Evolutionary conservation across 768 basidiomycete species (phyloP).

Genomic region (Pholiota conissans): DNA sequence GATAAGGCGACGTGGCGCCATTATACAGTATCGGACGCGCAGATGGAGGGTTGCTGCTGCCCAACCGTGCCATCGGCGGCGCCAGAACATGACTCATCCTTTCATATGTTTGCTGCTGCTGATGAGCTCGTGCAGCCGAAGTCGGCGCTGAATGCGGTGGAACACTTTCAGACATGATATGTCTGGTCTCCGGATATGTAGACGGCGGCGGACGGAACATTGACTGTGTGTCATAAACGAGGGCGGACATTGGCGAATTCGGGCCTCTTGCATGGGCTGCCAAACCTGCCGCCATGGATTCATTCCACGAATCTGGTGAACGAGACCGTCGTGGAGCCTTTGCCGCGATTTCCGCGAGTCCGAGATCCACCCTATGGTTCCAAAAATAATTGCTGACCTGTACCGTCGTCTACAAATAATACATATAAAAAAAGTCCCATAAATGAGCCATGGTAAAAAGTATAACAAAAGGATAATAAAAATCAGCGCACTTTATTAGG

Average conservation of each 20-base stretch:
- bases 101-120: neutral
- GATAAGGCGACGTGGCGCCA: neutral
- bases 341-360: slow-evolving; percentile 40
- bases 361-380: slow-evolving; percentile 38
- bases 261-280: neutral
- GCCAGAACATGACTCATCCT: neutral
- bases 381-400: slow-evolving; percentile 58
- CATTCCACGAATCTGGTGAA: slow-evolving; percentile 29
- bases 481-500: slow-evolving; percentile 49
- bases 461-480: neutral
- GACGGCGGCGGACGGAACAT: neutral
- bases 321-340: slow-evolving; percentile 42
- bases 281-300: slow-evolving; percentile 1
- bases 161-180: neutral
- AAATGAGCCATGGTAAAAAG: neutral
- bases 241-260: slow-evolving; percentile 19
- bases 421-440: neutral
- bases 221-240: slow-evolving; percentile 9
- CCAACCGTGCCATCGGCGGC: slow-evolving; percentile 1
- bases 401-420: slow-evolving; percentile 44
- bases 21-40: neutral
- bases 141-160: neutral
- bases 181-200: neutral
- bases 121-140: neutral
- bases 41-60: neutral